A percentile compares a stretch with the other conserved stretches of the same genome.
phyloP scores from a whole-genome alignment of 495 filamentous ascomycete species.

The Lepidopterella palustris region DNA sequence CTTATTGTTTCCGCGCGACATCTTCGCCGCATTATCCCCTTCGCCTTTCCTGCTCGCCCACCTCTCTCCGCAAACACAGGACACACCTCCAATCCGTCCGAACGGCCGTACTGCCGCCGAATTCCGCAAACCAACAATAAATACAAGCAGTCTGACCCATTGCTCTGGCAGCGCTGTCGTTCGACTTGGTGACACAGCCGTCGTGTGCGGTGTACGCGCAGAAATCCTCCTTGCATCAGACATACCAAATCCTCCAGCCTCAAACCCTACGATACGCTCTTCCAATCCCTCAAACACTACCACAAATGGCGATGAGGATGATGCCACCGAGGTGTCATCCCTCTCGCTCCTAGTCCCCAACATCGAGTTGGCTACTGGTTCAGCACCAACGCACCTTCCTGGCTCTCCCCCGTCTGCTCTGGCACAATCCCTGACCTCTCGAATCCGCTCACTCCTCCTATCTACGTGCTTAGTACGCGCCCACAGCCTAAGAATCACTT shows the following conservation, averaged over 20 bases:
- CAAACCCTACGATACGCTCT: neutral
- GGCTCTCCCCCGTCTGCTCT: constrained; percentile 71
- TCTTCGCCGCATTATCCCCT: constrained; percentile 86
- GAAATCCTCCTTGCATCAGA: constrained; percentile 70
- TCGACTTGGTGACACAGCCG: constrained; percentile 78
- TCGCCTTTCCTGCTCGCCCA: constrained; percentile 83
- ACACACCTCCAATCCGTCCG: constrained; percentile 55
- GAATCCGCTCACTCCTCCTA: constrained; percentile 68
- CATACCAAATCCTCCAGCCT: constrained; percentile 48
- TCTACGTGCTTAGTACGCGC: constrained; percentile 54
- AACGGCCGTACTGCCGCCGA: constrained; percentile 67
- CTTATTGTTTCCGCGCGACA: constrained; percentile 67
- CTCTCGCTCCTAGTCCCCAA: constrained; percentile 84
- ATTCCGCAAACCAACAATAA: constrained; percentile 62
- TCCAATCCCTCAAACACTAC: neutral
- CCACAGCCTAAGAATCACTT: constrained; percentile 62
- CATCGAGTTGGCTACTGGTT: constrained; percentile 81
- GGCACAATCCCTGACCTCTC: constrained; percentile 75
- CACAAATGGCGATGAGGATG: constrained; percentile 13
- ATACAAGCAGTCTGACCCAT: constrained; percentile 76
- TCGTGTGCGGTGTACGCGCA: constrained; percentile 82
- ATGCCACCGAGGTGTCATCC: constrained; percentile 44
- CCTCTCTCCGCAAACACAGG: constrained; percentile 56
- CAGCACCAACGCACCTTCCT: constrained; percentile 75
- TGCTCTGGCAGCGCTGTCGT: constrained; percentile 84